phyloP scores from a whole-genome alignment of 768 basidiomycete species.

The Tulasnella sp. region DNA sequence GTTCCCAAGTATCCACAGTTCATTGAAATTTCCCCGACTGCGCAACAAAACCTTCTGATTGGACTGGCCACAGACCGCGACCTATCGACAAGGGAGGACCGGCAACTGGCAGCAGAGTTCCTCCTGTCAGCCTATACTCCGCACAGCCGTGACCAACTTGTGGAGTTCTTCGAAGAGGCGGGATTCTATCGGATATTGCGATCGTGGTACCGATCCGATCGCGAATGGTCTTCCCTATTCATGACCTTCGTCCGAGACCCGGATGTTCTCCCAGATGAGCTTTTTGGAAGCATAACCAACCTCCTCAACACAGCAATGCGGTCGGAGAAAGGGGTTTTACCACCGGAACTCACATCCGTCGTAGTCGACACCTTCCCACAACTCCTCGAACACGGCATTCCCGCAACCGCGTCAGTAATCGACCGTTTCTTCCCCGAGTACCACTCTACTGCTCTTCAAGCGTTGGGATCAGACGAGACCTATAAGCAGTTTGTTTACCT shows the following conservation, averaged over 20 bases:
- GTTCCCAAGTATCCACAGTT: slow-evolving; percentile 95
- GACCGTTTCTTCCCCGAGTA: slow-evolving; percentile 62
- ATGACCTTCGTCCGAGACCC: slow-evolving; percentile 72
- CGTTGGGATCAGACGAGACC: slow-evolving; percentile 46
- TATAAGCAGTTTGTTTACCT: slow-evolving; percentile 72
- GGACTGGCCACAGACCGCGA: slow-evolving; percentile 74
- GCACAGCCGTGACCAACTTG: slow-evolving; percentile 63
- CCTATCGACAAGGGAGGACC: slow-evolving; percentile 78
- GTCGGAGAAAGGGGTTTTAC: slow-evolving; percentile 49
- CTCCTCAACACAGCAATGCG: slow-evolving; percentile 50
- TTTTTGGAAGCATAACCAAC: slow-evolving; percentile 64
- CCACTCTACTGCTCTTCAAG: slow-evolving; percentile 60
- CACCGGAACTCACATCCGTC: slow-evolving; percentile 52
- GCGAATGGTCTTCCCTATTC: slow-evolving; percentile 69
- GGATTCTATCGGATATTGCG: slow-evolving; percentile 91
- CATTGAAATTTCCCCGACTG: slow-evolving; percentile 52
- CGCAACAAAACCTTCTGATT: slow-evolving; percentile 70
- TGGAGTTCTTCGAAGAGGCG: slow-evolving; percentile 68
- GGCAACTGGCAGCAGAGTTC: slow-evolving; percentile 91
- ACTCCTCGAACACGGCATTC: slow-evolving; percentile 58
- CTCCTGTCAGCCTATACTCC: slow-evolving; percentile 89
- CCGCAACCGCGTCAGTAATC: slow-evolving; percentile 65
- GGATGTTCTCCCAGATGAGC: slow-evolving; percentile 51
- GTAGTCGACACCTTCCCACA: slow-evolving; percentile 59
- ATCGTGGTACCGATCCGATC: slow-evolving; percentile 69